These are phyloP conservation scores for Exobasidium rhododendri DNA, from an alignment of 1,284 basidiomycete species.

Conservation along the genomic window DNA sequence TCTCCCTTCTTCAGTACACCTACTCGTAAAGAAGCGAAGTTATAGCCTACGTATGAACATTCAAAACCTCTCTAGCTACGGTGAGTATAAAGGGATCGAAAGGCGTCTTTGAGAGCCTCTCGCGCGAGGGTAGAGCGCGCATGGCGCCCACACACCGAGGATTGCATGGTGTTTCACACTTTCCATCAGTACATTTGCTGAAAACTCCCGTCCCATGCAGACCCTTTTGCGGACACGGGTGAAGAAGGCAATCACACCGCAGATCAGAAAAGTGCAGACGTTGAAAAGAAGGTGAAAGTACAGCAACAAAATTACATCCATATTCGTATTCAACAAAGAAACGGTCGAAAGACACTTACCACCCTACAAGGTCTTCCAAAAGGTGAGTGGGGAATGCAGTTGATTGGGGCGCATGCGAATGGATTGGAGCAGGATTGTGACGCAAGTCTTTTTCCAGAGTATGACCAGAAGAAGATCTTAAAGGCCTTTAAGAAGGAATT, in stretches of 20 bases:
- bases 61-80: constrained; percentile 55
- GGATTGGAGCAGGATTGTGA: neutral
- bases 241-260: constrained; percentile 27
- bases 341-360: constrained; percentile 98
- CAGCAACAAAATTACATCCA: constrained; percentile 55
- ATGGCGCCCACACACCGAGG: neutral
- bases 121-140: neutral
- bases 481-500: constrained; percentile 99
- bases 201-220: no score
- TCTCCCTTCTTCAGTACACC: no score
- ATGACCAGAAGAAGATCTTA: constrained; percentile 95
- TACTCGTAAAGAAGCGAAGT: no score
- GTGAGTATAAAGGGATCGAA: constrained; percentile 26
- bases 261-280: constrained; percentile 20
- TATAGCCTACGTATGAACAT: constrained; percentile 49
- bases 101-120: no score
- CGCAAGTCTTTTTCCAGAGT: constrained; percentile 69
- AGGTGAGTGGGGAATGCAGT: constrained; percentile 66
- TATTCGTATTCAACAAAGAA: constrained; percentile 87
- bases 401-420: neutral
- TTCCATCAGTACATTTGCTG: neutral
- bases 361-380: constrained; percentile 94
- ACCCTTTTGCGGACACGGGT: constrained; percentile 55
- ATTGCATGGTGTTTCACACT: neutral
- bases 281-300: constrained; percentile 12